Base-by-base conservation (phyloP, 2,329 filamentous ascomycete genomes). In the Sporothrix inflata region DNA sequence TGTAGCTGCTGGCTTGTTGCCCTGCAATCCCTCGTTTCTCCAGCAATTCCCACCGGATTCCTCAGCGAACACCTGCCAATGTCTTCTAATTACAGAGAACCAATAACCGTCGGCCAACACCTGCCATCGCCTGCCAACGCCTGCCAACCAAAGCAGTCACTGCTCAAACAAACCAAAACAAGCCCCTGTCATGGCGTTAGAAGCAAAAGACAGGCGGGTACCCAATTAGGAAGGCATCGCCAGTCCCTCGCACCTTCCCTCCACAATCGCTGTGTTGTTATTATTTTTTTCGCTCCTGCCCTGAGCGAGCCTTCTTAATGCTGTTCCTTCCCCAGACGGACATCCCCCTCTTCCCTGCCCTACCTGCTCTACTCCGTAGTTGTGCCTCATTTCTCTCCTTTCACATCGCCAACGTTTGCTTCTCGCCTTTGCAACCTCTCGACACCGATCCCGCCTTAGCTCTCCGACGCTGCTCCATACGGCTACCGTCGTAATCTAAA, bases 1-100 rank as follows among this genome's bases (percentile, higher is more conserved):
- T 51, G 19, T 42, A 51, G 11, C 8, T 27, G 19, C 47, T 68
- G 65, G 38, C 19, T 40, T 51, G 45, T 53, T 51, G 27, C 65
- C 47, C 27, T 40, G 34, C 49, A 55, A 27, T 55, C 45, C n/a
- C 34, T 40, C 63, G 70, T 72, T 72, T 72, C 70, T 72, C 51
- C 70, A 72, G 70, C 70, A 72, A 72, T 72, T 68, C 19, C 45
- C 45, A 67, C 53, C 42, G 45, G 63, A 72, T 72, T 72, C 70
- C 70, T 69, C 70, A 69, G 40, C 63, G 24, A 47, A 40, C 34
- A 24, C 19, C 55, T 60, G 55, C 30, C n/a, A n/a, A n/a, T 19
- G 42, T 7, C 42, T 14, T 3, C 57, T 24, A n/a, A 40, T 27
- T 34, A 11, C 27, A 40, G 38, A 5, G 40, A 42, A 14, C 40